Base-by-base conservation (phyloP, 1,284 basidiomycete genomes). In the Papiliotrema nemorosa region DNA sequence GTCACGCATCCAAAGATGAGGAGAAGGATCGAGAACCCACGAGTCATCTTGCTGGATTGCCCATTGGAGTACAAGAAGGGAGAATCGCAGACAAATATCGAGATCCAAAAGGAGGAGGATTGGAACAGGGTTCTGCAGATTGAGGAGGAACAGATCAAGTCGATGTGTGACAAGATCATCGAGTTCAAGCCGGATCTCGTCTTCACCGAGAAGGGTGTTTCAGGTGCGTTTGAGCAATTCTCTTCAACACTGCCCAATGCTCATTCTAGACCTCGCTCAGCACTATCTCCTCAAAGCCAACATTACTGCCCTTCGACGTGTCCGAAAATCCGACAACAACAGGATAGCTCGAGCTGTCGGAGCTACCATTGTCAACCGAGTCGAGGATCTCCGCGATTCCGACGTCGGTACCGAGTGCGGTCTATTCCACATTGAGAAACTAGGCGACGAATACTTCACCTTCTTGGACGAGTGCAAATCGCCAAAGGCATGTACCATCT, bases 41-140 rank as follows among this genome's bases (percentile, higher is more conserved):
- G 93, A 21, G 88, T 97, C 55, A 78, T 97, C 27, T 77, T 98
- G 42, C 80, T 98, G 50, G 94, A 98, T 76, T 98, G 93, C 76
- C 91, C 94, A 16, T 78, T 97, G 50, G 96, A 99, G 78, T 97
- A 98, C 80, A 98, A 97, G 79, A 98, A 97, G 81, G 94, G 94
- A 39, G 96, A 98, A 78, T 86, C 82, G 57, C 94, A 98, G 77
- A 98, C 96, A 57, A 97, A 97, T 75, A 98, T 98, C 78, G 94
- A 98, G 78, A 92, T 98, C 63, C 86, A 86, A 31, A 90, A 89
- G 74, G 93, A 96, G 77, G 81, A 82, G 39, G 93, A 98, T 73
- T 98, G 92, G 90, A 86, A 87, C 58, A 79, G 89, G 49, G 87
- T 92, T 31, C 85, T 97, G 72, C 85, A 91, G 72, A 91, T 97